Base-by-base conservation (phyloP, 2,329 filamentous ascomycete species). In the Ophiostoma fasciatum region DNA sequence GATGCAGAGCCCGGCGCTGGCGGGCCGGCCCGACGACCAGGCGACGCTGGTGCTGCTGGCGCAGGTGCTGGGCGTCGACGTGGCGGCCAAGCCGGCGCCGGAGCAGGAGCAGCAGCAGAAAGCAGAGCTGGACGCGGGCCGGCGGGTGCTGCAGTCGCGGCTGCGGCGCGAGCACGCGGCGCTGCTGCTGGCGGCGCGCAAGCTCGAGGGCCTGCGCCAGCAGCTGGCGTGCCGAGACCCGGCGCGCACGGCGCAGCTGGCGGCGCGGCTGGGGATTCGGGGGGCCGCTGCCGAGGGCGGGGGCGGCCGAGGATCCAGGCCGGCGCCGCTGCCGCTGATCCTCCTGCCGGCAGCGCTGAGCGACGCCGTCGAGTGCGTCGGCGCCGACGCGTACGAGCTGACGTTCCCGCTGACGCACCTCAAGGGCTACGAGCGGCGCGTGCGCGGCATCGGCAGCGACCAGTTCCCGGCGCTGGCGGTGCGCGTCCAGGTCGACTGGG, bases 361-460 rank as follows among this genome's bases (percentile, higher is more conserved):
- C 33, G 44, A 46, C 20, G 33, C 38, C 4, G 35, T 48, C 17
- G 46, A 50, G 36, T 31, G 37, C 10, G 27, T 46, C 2, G 48
- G 43, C 4, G 26, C 28, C 20, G 23, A 27, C 4, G 38, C 39
- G 32, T 50, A 45, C 42, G 48, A 50, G 42, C 35, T 50, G 9
- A 42, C 38, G 34, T 50, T 49, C 35, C 42, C 45, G 11, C 40
- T 50, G 2, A 42, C 36, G 11, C 35, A 42, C 13, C 32, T 50
- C 13, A 33, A 36, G 8, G 38, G 38, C 12, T 33, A 42, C 28
- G 41, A 44, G 18, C 40, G 39, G 21, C 41, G 41, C 29, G 31
- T 35, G 7, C 29, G 41, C 14, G 46, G 46, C 21, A 42, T 50
- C 13, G 40, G 33, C 27, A 37, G 36, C 29, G 37, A 38, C 7